Percentiles rank a stretch among this genome's conserved stretches.
Conservation (phyloP, 2,329 filamentous ascomycete species). For the Phaeosphaeriaceae sp. region DNA sequence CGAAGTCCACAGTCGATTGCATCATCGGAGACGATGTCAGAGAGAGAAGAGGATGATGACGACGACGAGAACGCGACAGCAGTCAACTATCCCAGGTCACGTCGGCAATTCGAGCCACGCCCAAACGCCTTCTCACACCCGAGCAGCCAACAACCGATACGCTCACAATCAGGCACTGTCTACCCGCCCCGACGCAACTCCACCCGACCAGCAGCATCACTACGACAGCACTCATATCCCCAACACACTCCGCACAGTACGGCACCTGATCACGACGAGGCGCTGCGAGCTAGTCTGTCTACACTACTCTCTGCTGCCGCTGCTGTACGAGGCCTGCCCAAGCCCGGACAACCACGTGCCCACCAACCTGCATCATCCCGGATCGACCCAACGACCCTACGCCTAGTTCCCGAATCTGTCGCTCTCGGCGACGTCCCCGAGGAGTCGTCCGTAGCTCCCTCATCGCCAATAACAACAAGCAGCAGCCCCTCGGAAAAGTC, state of each 20-base stretch:
- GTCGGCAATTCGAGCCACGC: slow-evolving; percentile 76
- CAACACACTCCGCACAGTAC: slow-evolving; percentile 69
- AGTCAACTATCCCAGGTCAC: slow-evolving; percentile 67
- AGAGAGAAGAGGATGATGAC: slow-evolving; percentile 48
- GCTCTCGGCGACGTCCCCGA: slow-evolving; percentile 55
- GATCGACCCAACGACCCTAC: slow-evolving; percentile 61
- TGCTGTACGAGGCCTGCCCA: slow-evolving; percentile 82
- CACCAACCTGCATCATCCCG: slow-evolving; percentile 46
- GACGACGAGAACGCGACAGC: slow-evolving; percentile 85
- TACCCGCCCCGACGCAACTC: slow-evolving; percentile 52
- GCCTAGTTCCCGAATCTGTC: slow-evolving; percentile 67
- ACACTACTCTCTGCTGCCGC: slow-evolving; percentile 94
- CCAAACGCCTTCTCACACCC: slow-evolving; percentile 93
- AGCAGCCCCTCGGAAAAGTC: slow-evolving; percentile 45
- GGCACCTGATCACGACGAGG: slow-evolving; percentile 89
- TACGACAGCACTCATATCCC: slow-evolving; percentile 51
- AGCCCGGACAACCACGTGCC: slow-evolving; percentile 53
- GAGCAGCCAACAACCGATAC: slow-evolving; percentile 56
- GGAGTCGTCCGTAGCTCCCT: slow-evolving; percentile 34
- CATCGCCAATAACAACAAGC: slow-evolving; percentile 35
- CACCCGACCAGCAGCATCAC: slow-evolving; percentile 30
- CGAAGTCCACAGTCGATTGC: slow-evolving; percentile 39
- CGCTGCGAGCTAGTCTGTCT: slow-evolving; percentile 88
- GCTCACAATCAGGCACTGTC: slow-evolving; percentile 55
- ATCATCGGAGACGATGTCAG: slow-evolving; percentile 48